These are phyloP conservation scores for Deakozyma indianensis DNA, from an alignment of 805 yeast genomes.

Conservation along the genomic window DNA sequence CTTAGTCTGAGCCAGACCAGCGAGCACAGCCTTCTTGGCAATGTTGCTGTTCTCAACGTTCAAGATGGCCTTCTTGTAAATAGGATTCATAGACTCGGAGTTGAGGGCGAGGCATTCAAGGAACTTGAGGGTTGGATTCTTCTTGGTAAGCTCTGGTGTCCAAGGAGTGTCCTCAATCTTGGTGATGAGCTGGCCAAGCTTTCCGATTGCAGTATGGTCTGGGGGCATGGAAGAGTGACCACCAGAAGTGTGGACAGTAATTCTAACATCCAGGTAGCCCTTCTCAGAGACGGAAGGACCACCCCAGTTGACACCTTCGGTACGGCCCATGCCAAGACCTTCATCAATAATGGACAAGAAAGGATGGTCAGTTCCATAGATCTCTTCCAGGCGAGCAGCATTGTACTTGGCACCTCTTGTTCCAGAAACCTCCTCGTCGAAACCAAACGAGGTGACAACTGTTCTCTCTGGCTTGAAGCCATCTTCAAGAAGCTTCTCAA, in stretches of 20 bases:
- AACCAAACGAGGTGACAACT: constrained; percentile 52
- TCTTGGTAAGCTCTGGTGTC: constrained; percentile 30
- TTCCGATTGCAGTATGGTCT: constrained; percentile 68
- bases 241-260: constrained; percentile 48
- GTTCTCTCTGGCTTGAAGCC: constrained; percentile 51
- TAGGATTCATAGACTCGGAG: not conserved
- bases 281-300: constrained; percentile 48
- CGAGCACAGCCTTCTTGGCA: not conserved
- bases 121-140: constrained; percentile 45
- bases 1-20: not conserved
- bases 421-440: constrained; percentile 69
- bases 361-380: constrained; percentile 1
- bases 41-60: not conserved
- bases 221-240: constrained; percentile 77
- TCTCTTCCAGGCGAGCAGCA: not conserved
- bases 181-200: constrained; percentile 43
- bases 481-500: constrained; percentile 38
- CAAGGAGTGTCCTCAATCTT: constrained; percentile 45
- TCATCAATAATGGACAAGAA: constrained; percentile 44
- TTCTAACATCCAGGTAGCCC: constrained; percentile 37
- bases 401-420: constrained; percentile 37
- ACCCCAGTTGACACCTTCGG: constrained; percentile 35
- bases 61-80: not conserved
- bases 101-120: constrained; percentile 47
- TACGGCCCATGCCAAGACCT: constrained; percentile 31